A percentile compares a stretch with the other conserved stretches of the same genome.
phyloP scores from a whole-genome alignment of 2,329 filamentous ascomycete genomes.

The Nigrograna mackinnonii region DNA sequence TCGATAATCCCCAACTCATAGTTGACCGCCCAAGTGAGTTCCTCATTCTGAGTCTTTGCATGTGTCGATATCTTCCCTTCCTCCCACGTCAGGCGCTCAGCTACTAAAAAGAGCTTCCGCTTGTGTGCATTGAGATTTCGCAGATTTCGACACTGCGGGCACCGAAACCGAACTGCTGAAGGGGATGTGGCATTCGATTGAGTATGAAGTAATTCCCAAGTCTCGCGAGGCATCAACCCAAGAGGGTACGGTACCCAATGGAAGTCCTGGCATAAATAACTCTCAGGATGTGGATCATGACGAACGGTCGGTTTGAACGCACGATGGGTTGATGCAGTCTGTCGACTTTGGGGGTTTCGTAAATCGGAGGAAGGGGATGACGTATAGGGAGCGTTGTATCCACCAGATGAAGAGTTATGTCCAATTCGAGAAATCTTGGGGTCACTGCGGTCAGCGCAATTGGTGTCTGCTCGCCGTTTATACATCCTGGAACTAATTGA shows the following conservation, averaged over 20 bases:
- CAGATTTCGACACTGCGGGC: conserved; percentile 16
- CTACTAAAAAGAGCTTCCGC: conserved; percentile 32
- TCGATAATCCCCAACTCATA: conserved; percentile 28
- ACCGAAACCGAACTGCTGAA: conserved; percentile 12
- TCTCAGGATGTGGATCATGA: conserved; percentile 22
- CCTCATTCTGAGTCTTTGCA: conserved; percentile 25
- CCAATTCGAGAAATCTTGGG: too few relatives aligned
- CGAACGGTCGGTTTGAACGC: conserved; percentile 10
- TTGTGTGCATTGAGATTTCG: conserved; percentile 19
- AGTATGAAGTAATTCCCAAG: conserved; percentile 26
- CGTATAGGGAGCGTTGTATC: too few relatives aligned
- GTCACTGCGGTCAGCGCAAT: too few relatives aligned
- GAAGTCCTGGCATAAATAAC: conserved; percentile 22
- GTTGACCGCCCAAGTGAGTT: conserved; percentile 29
- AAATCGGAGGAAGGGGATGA: too few relatives aligned
- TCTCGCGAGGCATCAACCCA: conserved; percentile 23
- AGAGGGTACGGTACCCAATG: conserved; percentile 29
- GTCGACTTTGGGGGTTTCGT: too few relatives aligned
- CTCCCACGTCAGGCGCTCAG: conserved; percentile 28
- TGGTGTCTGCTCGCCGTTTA: too few relatives aligned
- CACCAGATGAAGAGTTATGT: too few relatives aligned
- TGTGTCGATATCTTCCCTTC: conserved; percentile 13
- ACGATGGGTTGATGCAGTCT: background rate
- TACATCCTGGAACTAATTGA: too few relatives aligned
- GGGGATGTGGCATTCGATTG: conserved; percentile 5